These are phyloP conservation scores for Microthlaspi erraticum DNA, from an alignment of 345 rosid species.

Conservation along the genomic window DNA sequence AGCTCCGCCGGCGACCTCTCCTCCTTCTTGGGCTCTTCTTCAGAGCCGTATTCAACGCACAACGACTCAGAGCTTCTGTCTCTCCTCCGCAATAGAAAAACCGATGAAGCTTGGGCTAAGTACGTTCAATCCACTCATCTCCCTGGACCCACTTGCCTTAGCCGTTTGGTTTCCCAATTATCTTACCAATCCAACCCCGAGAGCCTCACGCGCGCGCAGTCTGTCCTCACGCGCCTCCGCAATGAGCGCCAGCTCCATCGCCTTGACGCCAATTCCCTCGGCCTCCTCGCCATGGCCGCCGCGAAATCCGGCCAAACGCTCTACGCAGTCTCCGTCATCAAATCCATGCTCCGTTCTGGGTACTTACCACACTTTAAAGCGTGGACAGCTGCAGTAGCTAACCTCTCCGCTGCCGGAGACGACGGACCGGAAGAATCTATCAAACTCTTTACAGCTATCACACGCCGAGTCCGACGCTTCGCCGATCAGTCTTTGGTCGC, in stretches of 20 bases:
- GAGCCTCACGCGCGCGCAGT: constrained; percentile 78
- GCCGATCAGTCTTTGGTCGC: constrained; percentile 55
- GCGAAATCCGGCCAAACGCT: constrained; percentile 74
- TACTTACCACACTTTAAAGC: constrained; percentile 93
- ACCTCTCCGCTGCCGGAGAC: constrained; percentile 65
- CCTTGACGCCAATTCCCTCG: constrained; percentile 88
- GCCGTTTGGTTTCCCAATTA: constrained; percentile 90
- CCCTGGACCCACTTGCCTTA: constrained; percentile 82
- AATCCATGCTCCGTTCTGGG: constrained; percentile 92
- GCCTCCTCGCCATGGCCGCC: constrained; percentile 83
- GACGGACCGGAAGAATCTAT: constrained; percentile 72
- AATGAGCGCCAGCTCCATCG: constrained; percentile 85
- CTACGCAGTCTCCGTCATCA: constrained; percentile 73
- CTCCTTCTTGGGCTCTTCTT: constrained; percentile 1
- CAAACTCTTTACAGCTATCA: constrained; percentile 59
- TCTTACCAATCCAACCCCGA: constrained; percentile 62
- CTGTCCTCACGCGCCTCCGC: constrained; percentile 94
- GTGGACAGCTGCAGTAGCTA: constrained; percentile 83
- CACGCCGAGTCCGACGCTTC: constrained; percentile 56
- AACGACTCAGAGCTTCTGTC: constrained; percentile 66
- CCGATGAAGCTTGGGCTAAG: constrained; percentile 82
- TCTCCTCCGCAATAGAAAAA: constrained; percentile 77
- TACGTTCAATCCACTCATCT: constrained; percentile 66
- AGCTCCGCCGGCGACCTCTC: constrained; percentile 45
- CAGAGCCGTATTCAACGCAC: constrained; percentile 33